These are phyloP conservation scores for Dryas octopetala DNA, from an alignment of 306 rosid species.

Conservation along the genomic window DNA sequence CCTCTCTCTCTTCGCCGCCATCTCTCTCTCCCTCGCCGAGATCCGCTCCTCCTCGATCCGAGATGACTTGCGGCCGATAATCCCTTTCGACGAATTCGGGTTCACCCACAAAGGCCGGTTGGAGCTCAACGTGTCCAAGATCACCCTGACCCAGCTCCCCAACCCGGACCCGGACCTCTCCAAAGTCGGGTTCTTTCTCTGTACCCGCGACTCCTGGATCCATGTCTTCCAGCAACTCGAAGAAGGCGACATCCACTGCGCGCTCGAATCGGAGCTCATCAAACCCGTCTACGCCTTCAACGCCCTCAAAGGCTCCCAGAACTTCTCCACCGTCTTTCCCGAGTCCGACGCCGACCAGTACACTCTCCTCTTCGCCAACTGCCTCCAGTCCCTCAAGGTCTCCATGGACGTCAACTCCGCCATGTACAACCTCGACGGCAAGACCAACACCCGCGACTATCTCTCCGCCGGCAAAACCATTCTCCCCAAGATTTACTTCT, in stretches of 20 bases:
- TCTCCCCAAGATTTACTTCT: slow-evolving; percentile 74
- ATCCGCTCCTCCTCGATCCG: slow-evolving; percentile 58
- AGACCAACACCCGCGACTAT: slow-evolving; percentile 53
- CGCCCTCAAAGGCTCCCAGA: slow-evolving; percentile 28
- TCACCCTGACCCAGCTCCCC: slow-evolving; percentile 42
- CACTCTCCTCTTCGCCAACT: slow-evolving; percentile 83
- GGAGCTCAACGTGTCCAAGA: slow-evolving; percentile 59
- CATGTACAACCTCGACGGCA: slow-evolving; percentile 89
- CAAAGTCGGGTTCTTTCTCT: slow-evolving; percentile 77
- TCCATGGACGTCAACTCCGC: slow-evolving; percentile 75
- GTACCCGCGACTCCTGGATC: slow-evolving; percentile 76
- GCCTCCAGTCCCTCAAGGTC: slow-evolving; percentile 44
- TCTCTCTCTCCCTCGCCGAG: slow-evolving; percentile 54
- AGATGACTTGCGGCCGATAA: slow-evolving; percentile 50
- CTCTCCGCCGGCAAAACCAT: slow-evolving; percentile 79
- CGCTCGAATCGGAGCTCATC: slow-evolving; percentile 60
- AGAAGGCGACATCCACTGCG: slow-evolving; percentile 61
- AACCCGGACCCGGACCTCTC: slow-evolving; percentile 53
- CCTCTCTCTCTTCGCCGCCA: slow-evolving; percentile 13
- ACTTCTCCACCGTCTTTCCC: slow-evolving; percentile 22
- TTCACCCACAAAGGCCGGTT: slow-evolving; percentile 82
- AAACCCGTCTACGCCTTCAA: slow-evolving; percentile 58
- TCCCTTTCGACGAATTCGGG: slow-evolving; percentile 82
- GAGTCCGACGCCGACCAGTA: slow-evolving; percentile 82
- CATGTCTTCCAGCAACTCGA: slow-evolving; percentile 73